Evolutionary conservation across 2,329 filamentous ascomycete genomes (phyloP).

Genomic region (Basipetospora chlamydospora): DNA sequence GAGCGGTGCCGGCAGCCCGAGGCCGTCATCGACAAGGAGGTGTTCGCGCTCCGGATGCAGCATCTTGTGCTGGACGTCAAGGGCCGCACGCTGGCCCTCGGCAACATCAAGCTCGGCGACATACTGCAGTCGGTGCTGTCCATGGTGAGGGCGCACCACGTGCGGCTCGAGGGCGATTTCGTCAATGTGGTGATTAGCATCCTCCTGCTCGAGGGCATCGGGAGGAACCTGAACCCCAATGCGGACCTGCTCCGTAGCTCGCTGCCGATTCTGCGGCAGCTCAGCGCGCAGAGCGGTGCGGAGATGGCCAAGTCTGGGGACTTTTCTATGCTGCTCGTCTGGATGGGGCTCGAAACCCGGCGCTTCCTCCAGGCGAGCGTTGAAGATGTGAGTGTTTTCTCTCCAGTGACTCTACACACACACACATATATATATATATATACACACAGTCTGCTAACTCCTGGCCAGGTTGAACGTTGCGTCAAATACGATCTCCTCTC

Average conservation of each 20-base stretch:
- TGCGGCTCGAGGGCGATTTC: conserved; percentile 90
- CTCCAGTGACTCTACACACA: background rate
- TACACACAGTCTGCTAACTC: no score
- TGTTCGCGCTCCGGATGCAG: conserved; percentile 94
- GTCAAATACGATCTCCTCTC: conserved; percentile 84
- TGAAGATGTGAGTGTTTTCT: conserved; percentile 51
- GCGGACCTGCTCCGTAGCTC: conserved; percentile 77
- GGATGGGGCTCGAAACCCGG: conserved; percentile 79
- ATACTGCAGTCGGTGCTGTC: conserved; percentile 77
- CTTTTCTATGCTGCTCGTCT: conserved; percentile 77
- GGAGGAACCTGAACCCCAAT: conserved; percentile 69
- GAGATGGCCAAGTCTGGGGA: conserved; percentile 58
- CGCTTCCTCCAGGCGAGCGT: conserved; percentile 82
- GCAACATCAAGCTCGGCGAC: conserved; percentile 91
- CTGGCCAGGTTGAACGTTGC: conserved; percentile 68
- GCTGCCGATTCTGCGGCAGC: conserved; percentile 75
- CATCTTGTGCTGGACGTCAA: conserved; percentile 88
- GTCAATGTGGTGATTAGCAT: conserved; percentile 97
- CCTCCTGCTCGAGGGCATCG: conserved; percentile 84
- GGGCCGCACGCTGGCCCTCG: conserved; percentile 75
- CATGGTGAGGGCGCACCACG: conserved; percentile 88
- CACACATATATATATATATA: no score
- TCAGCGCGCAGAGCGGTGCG: conserved; percentile 64
- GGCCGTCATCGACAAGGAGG: conserved; percentile 72
- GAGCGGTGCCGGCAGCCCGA: conserved; percentile 87